phyloP scores from a whole-genome alignment of 1,139 yeast genomes.

The Geotrichum phurueaensis region DNA sequence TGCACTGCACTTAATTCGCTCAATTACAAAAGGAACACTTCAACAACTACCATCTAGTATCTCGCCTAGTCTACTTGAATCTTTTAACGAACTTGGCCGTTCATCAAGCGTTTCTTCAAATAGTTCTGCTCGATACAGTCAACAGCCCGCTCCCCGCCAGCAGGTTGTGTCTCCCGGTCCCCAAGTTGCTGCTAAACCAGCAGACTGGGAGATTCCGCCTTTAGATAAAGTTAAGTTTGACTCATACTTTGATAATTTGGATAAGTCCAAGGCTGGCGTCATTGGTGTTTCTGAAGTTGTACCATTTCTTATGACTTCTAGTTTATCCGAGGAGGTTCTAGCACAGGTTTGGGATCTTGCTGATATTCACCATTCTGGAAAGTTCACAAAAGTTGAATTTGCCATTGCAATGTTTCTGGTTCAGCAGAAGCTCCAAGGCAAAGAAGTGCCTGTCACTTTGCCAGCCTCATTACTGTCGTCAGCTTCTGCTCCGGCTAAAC shows the following conservation, averaged over 20 bases:
- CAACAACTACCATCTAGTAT: constrained; percentile 62
- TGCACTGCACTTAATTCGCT: constrained; percentile 93
- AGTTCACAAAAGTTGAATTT: constrained; percentile 73
- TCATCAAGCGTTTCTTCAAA: constrained; percentile 1
- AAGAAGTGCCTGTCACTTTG: constrained; percentile 57
- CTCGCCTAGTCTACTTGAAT: constrained; percentile 42
- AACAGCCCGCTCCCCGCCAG: constrained; percentile 14
- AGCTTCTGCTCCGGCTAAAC: not conserved
- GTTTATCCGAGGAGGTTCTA: constrained; percentile 72
- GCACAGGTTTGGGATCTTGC: constrained; percentile 94
- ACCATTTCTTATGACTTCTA: constrained; percentile 79
- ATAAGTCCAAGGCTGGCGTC: constrained; percentile 55
- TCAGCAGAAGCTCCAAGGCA: constrained; percentile 74
- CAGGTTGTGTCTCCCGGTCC: constrained; percentile 20
- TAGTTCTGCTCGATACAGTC: not conserved
- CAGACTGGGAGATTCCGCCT: constrained; percentile 63
- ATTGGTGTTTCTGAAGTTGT: constrained; percentile 72
- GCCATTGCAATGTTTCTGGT: constrained; percentile 90
- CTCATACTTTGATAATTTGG: constrained; percentile 68
- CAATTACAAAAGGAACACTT: constrained; percentile 59
- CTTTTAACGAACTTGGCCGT: constrained; percentile 10
- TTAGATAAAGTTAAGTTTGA: constrained; percentile 75
- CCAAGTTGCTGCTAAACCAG: not conserved
- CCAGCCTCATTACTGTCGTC: constrained; percentile 25
- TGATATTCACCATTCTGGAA: constrained; percentile 81